phyloP scores from a whole-genome alignment of 129 eudicot genomes.

The Lactuca saligna region DNA sequence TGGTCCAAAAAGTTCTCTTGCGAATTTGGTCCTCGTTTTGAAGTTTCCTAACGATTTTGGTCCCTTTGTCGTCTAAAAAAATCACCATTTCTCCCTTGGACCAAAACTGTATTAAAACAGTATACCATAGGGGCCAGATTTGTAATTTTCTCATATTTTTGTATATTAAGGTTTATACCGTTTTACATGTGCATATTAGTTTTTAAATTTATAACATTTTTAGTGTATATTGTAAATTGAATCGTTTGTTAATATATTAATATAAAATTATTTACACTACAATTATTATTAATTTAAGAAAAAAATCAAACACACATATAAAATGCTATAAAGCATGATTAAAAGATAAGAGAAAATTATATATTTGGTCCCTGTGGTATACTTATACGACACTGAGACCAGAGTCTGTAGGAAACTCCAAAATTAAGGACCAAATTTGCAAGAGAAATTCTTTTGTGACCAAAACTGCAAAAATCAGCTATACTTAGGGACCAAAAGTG shows the following conservation, averaged over 20 bases:
- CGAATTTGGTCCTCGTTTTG: neutral
- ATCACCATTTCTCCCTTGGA: too few species aligned
- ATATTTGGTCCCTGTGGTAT: too few species aligned
- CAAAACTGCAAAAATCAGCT: neutral
- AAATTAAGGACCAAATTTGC: neutral
- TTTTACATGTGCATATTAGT: neutral
- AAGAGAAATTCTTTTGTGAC: neutral
- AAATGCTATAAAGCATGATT: neutral
- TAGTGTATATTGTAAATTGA: neutral
- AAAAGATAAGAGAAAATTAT: too few species aligned
- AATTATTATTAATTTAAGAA: too few species aligned
- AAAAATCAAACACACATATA: neutral
- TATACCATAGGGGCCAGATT: neutral
- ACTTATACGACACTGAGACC: neutral
- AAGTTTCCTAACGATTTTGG: neutral
- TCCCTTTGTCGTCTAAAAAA: neutral
- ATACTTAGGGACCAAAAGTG: neutral
- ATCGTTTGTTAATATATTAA: too few species aligned
- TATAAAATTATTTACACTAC: too few species aligned
- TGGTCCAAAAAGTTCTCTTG: neutral
- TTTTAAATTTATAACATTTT: too few species aligned
- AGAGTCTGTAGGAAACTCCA: neutral
- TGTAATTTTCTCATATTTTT: neutral
- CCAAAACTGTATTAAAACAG: neutral
- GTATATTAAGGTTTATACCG: neutral